Conservation (phyloP, 2,329 filamentous ascomycete species). For the Teratosphaeria viscida region DNA sequence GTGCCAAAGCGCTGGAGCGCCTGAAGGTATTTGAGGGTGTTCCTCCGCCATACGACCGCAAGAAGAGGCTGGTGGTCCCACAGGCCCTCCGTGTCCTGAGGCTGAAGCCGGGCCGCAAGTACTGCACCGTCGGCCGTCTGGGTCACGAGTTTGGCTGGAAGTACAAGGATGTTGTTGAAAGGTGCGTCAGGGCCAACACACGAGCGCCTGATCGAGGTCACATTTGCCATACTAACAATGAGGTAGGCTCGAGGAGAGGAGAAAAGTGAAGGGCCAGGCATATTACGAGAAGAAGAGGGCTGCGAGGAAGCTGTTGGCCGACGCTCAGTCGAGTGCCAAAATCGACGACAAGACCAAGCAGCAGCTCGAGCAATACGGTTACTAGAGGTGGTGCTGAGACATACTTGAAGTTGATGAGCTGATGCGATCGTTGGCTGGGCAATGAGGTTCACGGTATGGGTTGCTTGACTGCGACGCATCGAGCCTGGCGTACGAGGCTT, state of each 20-base stretch:
- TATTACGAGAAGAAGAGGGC: conserved; percentile 99
- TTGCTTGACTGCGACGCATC: neutral
- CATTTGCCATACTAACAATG: conserved; percentile 13
- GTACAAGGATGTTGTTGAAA: conserved; percentile 98
- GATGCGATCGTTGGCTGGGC: neutral
- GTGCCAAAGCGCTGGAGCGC: conserved; percentile 90
- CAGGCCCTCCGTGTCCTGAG: conserved; percentile 94
- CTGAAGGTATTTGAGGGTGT: conserved; percentile 99
- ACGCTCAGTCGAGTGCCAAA: conserved; percentile 85
- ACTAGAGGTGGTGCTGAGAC: conserved; percentile 49
- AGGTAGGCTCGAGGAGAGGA: conserved; percentile 88
- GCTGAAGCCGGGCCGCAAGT: conserved; percentile 98
- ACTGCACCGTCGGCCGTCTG: conserved; percentile 97
- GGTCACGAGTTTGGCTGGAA: conserved; percentile 99
- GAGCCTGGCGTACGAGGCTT: neutral
- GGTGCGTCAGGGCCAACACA: conserved; percentile 50
- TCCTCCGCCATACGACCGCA: conserved; percentile 97
- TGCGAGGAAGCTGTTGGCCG: conserved; percentile 75
- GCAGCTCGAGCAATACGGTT: conserved; percentile 82
- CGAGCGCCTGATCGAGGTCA: neutral
- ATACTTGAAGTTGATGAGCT: neutral
- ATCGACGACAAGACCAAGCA: conserved; percentile 77
- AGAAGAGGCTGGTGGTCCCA: conserved; percentile 99
- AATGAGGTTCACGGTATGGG: neutral
- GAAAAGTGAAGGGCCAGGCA: conserved; percentile 97